Percentiles rank a stretch among this genome's conserved stretches.
phyloP scores from a whole-genome alignment of 371 early-diverging fungal genomes.

The Syncephalastrum contaminatum region DNA sequence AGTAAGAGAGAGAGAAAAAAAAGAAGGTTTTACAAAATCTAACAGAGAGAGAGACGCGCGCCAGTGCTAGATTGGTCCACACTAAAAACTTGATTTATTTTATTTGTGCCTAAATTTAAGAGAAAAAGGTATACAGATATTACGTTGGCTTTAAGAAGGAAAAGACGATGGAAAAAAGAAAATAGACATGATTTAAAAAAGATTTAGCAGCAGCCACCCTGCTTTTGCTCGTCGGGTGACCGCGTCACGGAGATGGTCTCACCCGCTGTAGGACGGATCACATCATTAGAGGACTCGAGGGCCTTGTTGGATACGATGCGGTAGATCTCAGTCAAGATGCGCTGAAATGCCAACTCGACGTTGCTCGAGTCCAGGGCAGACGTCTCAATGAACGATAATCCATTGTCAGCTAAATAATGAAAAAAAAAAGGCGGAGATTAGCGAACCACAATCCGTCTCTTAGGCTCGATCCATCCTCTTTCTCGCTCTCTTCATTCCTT shows the following conservation, averaged over 20 bases:
- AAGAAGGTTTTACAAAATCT: not conserved
- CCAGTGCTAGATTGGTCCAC: not conserved
- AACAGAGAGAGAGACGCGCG: not conserved
- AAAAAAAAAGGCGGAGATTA: not conserved
- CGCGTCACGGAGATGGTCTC: slow-evolving; percentile 76
- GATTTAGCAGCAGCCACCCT: slow-evolving; percentile 76
- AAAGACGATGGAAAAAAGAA: slow-evolving; percentile 3
- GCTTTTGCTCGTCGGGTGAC: slow-evolving; percentile 60
- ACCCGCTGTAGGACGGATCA: slow-evolving; percentile 71
- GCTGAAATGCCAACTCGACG: slow-evolving; percentile 92
- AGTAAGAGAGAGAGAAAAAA: not conserved
- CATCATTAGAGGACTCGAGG: slow-evolving; percentile 70
- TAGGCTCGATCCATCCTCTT: not conserved
- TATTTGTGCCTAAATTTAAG: slow-evolving; percentile 1
- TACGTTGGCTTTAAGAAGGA: not conserved
- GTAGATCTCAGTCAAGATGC: slow-evolving; percentile 93
- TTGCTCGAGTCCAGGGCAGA: slow-evolving; percentile 93
- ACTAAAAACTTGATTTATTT: slow-evolving; percentile 4
- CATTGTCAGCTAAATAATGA: slow-evolving; percentile 71
- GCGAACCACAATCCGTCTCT: not conserved
- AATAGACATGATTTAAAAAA: slow-evolving; percentile 1
- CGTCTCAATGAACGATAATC: slow-evolving; percentile 92
- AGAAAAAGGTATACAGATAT: not conserved
- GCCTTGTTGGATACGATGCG: slow-evolving; percentile 92
- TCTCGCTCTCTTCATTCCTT: no score